These are phyloP conservation scores for Harringtonia lauricola DNA, from an alignment of 2,329 filamentous ascomycete species.

Conservation along the genomic window DNA sequence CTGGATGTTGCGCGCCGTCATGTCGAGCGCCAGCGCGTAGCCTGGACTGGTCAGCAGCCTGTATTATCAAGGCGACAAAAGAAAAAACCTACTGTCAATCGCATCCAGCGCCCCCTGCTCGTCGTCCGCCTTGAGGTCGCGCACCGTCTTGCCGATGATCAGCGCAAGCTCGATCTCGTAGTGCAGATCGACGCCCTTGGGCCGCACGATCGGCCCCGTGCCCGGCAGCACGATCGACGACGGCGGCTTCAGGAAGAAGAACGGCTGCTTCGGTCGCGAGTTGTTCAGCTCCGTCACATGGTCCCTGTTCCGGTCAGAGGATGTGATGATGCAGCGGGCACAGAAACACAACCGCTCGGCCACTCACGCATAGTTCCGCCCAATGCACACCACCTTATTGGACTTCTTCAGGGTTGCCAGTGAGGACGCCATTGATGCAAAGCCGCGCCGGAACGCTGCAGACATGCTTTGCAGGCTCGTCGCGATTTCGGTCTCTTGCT, in stretches of 20 bases:
- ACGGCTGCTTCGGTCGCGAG: slow-evolving; percentile 80
- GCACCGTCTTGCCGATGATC: slow-evolving; percentile 71
- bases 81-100: slow-evolving; percentile 55
- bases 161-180: slow-evolving; percentile 93
- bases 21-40: slow-evolving; percentile 88
- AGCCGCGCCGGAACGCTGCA: slow-evolving; percentile 17
- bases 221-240: slow-evolving; percentile 74
- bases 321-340: too few relatives aligned
- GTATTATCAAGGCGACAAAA: too few relatives aligned
- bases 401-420: slow-evolving; percentile 31
- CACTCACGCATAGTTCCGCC: slow-evolving; percentile 83
- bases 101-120: slow-evolving; percentile 66
- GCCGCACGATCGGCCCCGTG: slow-evolving; percentile 69
- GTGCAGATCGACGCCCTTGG: slow-evolving; percentile 74
- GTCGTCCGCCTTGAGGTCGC: slow-evolving; percentile 66
- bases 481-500: too few relatives aligned
- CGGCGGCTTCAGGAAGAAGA: slow-evolving; percentile 97
- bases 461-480: slow-evolving; percentile 10
- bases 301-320: too few relatives aligned
- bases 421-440: slow-evolving; percentile 24
- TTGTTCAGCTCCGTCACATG: slow-evolving; percentile 90
- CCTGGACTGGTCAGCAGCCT: too few relatives aligned
- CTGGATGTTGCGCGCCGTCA: slow-evolving; percentile 93
- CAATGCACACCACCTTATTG: slow-evolving; percentile 72
- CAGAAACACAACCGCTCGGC: background rate